These are phyloP conservation scores for Sordariomycetes sp. DNA, from an alignment of 2,329 filamentous ascomycete species.

Conservation along the genomic window DNA sequence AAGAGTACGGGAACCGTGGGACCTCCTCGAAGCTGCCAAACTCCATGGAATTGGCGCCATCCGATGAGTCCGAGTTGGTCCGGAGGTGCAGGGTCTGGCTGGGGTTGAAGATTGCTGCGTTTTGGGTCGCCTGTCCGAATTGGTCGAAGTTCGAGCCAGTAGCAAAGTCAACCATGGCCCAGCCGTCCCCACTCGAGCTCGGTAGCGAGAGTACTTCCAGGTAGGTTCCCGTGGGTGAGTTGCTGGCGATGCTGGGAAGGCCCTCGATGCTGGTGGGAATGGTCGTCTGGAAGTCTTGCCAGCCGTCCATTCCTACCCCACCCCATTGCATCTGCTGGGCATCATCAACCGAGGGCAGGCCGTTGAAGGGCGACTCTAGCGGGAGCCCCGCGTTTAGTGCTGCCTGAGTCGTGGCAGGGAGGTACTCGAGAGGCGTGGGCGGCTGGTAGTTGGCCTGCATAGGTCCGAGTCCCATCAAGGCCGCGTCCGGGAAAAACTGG, in stretches of 20 bases:
- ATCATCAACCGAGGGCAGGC: constrained; percentile 46
- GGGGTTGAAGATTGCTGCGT: constrained; percentile 76
- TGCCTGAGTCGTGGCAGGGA: constrained; percentile 51
- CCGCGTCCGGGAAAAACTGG: constrained; percentile 45
- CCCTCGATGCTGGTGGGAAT: constrained; percentile 37
- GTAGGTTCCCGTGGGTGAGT: constrained; percentile 43
- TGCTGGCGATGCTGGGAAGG: constrained; percentile 30
- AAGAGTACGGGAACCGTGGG: constrained; percentile 52
- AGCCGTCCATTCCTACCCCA: constrained; percentile 54
- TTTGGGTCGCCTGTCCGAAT: constrained; percentile 21
- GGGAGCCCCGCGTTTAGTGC: constrained; percentile 44
- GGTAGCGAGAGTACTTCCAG: constrained; percentile 77
- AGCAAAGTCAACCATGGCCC: constrained; percentile 67
- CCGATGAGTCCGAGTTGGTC: constrained; percentile 77
- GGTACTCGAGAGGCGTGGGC: constrained; percentile 48
- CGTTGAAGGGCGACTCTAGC: constrained; percentile 52
- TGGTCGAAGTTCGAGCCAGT: constrained; percentile 5
- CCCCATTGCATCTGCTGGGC: constrained; percentile 50
- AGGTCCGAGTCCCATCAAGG: constrained; percentile 43
- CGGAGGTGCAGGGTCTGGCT: constrained; percentile 82
- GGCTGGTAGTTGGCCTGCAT: constrained; percentile 38
- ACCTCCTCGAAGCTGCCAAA: constrained; percentile 77
- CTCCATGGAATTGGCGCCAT: constrained; percentile 55
- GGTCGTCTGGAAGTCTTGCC: constrained; percentile 65
- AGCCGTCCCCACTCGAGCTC: constrained; percentile 76